Evolutionary conservation across 768 basidiomycete species (phyloP).

Genomic region (Trametopsis cervina): DNA sequence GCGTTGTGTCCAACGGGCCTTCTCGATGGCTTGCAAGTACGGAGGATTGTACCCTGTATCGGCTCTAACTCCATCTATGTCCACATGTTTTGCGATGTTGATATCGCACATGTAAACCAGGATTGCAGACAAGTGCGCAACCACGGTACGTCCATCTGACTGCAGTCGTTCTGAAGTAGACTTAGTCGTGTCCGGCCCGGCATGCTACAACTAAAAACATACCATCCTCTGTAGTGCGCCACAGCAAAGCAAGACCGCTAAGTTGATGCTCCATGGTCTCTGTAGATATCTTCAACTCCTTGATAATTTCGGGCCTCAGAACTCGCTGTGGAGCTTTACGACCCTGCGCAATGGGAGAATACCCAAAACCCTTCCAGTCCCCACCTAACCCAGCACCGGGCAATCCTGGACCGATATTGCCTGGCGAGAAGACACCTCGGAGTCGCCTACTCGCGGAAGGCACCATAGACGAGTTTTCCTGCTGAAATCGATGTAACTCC

Average conservation of each 20-base stretch:
- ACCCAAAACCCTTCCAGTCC: slow-evolving; percentile 83
- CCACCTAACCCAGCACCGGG: slow-evolving; percentile 74
- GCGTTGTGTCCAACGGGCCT: slow-evolving; percentile 60
- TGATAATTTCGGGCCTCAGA: slow-evolving; percentile 45
- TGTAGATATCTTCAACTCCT: slow-evolving; percentile 43
- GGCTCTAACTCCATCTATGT: slow-evolving; percentile 58
- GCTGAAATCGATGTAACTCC: slow-evolving; percentile 58
- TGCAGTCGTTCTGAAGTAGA: slow-evolving; percentile 22
- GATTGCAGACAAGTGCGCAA: slow-evolving; percentile 52
- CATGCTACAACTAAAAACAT: background rate
- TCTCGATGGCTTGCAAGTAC: slow-evolving; percentile 46
- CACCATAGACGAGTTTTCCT: slow-evolving; percentile 5
- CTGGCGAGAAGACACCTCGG: slow-evolving; percentile 51
- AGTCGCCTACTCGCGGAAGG: slow-evolving; percentile 9
- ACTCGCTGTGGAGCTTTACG: slow-evolving; percentile 38
- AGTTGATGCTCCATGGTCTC: slow-evolving; percentile 30
- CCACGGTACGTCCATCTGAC: slow-evolving; percentile 38
- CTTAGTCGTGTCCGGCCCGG: slow-evolving; percentile 10
- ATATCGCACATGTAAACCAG: slow-evolving; percentile 58
- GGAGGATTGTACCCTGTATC: slow-evolving; percentile 1
- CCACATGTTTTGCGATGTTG: slow-evolving; percentile 75
- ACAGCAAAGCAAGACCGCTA: background rate
- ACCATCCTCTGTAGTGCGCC: slow-evolving; percentile 6
- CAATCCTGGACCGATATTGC: slow-evolving; percentile 68
- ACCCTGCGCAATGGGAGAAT: slow-evolving; percentile 50